Conservation (phyloP, 164 flowering plant species). For the Kingdonia uniflora region DNA sequence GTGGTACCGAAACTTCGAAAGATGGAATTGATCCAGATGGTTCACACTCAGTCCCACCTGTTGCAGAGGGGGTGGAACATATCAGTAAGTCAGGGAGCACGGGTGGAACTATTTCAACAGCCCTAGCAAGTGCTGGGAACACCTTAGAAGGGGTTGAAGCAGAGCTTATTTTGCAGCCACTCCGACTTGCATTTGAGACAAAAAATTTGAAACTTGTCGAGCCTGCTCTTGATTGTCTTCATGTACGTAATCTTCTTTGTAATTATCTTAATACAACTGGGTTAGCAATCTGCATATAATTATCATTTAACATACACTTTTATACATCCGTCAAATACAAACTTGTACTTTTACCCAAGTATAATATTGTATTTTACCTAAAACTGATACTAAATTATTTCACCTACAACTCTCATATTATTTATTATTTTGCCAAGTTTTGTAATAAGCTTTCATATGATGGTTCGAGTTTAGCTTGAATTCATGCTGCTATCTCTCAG, state of each 20-base stretch:
- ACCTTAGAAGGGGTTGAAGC: slow-evolving; percentile 60
- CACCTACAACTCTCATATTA: too few relatives aligned
- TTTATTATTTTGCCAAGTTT: too few relatives aligned
- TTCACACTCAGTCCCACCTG: slow-evolving; percentile 17
- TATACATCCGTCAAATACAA: too few relatives aligned
- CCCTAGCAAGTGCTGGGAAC: slow-evolving; percentile 74
- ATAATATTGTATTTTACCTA: too few relatives aligned
- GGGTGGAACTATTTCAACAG: slow-evolving; percentile 32
- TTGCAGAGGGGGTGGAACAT: slow-evolving; percentile 19
- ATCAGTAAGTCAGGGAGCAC: slow-evolving; percentile 17
- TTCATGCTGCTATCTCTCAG: too few relatives aligned
- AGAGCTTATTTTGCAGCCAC: slow-evolving; percentile 85
- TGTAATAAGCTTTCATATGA: too few relatives aligned
- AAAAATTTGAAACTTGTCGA: slow-evolving; percentile 75
- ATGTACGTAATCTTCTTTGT: slow-evolving; percentile 41
- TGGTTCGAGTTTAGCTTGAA: too few relatives aligned
- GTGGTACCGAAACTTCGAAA: slow-evolving; percentile 25
- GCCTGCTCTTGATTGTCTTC: slow-evolving; percentile 95
- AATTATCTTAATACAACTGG: neutral
- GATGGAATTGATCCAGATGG: slow-evolving; percentile 24
- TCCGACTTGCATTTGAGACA: slow-evolving; percentile 86
- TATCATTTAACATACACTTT: too few relatives aligned
- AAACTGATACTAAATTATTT: too few relatives aligned
- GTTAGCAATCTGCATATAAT: too few relatives aligned
- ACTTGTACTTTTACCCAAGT: too few relatives aligned